Conservation (phyloP, 768 basidiomycete genomes). For the Tephrocybe sp. region DNA sequence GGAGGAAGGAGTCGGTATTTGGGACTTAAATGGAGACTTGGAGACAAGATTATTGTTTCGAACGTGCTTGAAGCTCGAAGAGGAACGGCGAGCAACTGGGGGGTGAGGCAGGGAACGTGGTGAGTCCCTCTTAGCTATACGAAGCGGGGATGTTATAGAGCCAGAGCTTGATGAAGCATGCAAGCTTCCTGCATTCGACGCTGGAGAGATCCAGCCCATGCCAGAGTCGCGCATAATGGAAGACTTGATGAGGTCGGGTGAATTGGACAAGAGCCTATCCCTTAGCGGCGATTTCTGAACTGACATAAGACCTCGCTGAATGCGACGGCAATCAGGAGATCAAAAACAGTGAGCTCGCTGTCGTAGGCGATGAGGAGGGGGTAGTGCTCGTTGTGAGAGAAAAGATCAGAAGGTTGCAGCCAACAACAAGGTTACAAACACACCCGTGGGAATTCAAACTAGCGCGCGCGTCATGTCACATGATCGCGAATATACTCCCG, state of each 20-base stretch:
- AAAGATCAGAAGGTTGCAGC: slow-evolving; percentile 17
- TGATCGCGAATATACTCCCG: slow-evolving; percentile 31
- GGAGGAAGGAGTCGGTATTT: slow-evolving; percentile 51
- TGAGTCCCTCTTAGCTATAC: slow-evolving; percentile 71
- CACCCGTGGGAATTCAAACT: slow-evolving; percentile 36
- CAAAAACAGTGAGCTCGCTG: slow-evolving; percentile 7
- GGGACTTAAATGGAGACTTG: slow-evolving; percentile 82
- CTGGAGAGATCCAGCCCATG: slow-evolving; percentile 57
- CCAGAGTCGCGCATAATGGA: slow-evolving; percentile 63
- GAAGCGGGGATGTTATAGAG: slow-evolving; percentile 60
- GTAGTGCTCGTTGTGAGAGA: slow-evolving; percentile 13
- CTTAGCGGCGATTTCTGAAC: slow-evolving; percentile 46
- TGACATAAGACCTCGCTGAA: slow-evolving; percentile 25
- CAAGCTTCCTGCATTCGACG: slow-evolving; percentile 26
- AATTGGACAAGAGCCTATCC: slow-evolving; percentile 60
- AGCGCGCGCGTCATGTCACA: slow-evolving; percentile 37
- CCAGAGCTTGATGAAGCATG: slow-evolving; percentile 28
- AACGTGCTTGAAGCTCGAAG: slow-evolving; percentile 78
- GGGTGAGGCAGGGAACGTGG: slow-evolving; percentile 39
- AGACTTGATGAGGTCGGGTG: slow-evolving; percentile 61
- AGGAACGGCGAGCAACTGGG: slow-evolving; percentile 65
- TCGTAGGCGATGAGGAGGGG: slow-evolving; percentile 13
- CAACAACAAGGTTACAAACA: slow-evolving; percentile 37
- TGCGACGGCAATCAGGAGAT: slow-evolving; percentile 5
- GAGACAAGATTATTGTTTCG: slow-evolving; percentile 76